Percentiles rank a stretch among this genome's conserved stretches.
Conservation (phyloP, 805 yeast genomes). For the Cyberlindnera saturnus region DNA sequence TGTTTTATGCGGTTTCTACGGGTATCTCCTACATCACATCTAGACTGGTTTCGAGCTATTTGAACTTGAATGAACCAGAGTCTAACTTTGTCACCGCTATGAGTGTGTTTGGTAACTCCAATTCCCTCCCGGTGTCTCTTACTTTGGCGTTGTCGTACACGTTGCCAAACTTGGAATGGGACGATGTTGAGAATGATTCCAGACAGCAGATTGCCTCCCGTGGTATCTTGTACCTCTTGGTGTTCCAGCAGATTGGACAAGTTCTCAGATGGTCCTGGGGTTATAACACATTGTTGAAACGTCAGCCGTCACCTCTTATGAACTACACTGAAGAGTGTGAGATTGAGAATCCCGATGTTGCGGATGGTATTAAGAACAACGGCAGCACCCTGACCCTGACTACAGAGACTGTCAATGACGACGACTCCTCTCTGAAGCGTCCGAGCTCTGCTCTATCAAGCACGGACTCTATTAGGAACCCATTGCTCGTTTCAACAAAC, state of each 20-base stretch:
- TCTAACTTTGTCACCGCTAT: constrained; percentile 91
- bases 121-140: constrained; percentile 88
- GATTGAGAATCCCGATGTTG: constrained; percentile 24
- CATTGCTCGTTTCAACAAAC: too few species aligned
- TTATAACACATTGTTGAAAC: constrained; percentile 59
- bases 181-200: constrained; percentile 57
- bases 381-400: background rate
- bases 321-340: constrained; percentile 8
- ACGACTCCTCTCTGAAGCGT: background rate
- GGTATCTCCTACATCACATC: constrained; percentile 67
- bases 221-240: constrained; percentile 66
- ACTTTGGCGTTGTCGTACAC: constrained; percentile 75
- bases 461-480: background rate
- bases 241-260: constrained; percentile 81
- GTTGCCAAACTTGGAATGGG: constrained; percentile 72
- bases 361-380: background rate
- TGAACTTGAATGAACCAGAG: constrained; percentile 66
- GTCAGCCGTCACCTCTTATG: constrained; percentile 28
- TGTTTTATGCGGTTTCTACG: constrained; percentile 79
- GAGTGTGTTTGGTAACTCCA: constrained; percentile 95
- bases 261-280: constrained; percentile 87
- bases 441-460: background rate
- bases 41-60: constrained; percentile 40
- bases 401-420: background rate
- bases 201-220: constrained; percentile 70